Base-by-base conservation (phyloP, 1,139 yeast genomes). In the Debaryomyces fabryi region DNA sequence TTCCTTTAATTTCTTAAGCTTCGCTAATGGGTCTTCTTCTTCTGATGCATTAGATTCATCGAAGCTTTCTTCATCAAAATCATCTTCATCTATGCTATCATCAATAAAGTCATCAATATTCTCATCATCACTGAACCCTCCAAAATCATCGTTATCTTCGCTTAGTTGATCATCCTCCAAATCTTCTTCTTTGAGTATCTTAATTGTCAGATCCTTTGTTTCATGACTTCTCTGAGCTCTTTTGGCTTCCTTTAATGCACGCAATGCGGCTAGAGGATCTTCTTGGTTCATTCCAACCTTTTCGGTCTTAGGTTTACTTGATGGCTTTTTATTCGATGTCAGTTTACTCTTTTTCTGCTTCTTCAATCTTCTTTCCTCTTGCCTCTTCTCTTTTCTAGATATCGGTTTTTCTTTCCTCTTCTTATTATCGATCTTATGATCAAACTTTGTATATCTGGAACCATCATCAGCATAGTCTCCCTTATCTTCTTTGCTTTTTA, bases 301-400 rank as follows among this genome's bases (percentile, higher is more conserved):
- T 34, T 54, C 10, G 12, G 34, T 34, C 20, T 21, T 29, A 27
- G 25, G n/a, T 32, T 36, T 12, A 35, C 35, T 27, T 6, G 10
- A 27, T 25, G 36, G 13, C 24, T n/a, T 21, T 6, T 40, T 37
- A 13, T 21, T 37, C 12, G 35, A 18, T 15, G 12, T 2, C 20
- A 25, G 42, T 25, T 32, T 44, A 15, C 15, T n/a, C 39, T 61
- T 55, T 59, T 72, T 77, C 47, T 74, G 79, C 58, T 79, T 83
- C 71, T 82, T 85, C 6, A 60, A 52, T 41, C 65, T 62, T 48
- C 88, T 72, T 51, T 82, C 84, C 51, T 76, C 78, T 56, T 81
- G 83, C 57, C 90, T 70, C 58, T 67, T 71, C 33, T 83, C 86
- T 55, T 83, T 85, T 59, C 89, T 63, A 36, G 80, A 65, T 1